Conservation (phyloP, 2,329 filamentous ascomycete species). For the Acarospora socialis region DNA sequence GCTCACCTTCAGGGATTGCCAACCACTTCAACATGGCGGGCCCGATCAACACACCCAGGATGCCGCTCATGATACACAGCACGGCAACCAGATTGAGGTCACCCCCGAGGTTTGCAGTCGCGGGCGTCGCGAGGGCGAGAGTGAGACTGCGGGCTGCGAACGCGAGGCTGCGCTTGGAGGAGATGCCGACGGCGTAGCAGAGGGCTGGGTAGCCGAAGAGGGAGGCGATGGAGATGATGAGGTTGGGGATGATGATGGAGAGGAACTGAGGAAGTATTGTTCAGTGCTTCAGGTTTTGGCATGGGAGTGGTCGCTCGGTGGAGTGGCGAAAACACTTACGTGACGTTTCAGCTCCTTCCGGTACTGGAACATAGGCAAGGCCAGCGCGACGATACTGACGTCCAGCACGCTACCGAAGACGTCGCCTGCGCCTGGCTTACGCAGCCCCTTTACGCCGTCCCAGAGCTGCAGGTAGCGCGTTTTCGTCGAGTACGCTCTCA, state of each 20-base stretch:
- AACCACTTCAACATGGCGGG: constrained; percentile 34
- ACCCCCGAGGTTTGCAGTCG: constrained; percentile 41
- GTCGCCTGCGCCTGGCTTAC: constrained; percentile 41
- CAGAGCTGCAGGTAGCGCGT: constrained; percentile 40
- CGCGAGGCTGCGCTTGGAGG: constrained; percentile 36
- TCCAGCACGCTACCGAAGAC: constrained; percentile 42
- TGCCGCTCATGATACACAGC: constrained; percentile 45
- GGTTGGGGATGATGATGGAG: constrained; percentile 40
- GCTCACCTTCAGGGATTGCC: constrained; percentile 39
- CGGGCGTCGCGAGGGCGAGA: constrained; percentile 44
- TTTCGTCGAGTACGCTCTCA: constrained; percentile 38
- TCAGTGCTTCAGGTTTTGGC: background rate
- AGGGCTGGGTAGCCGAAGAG: constrained; percentile 44
- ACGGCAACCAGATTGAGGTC: constrained; percentile 43
- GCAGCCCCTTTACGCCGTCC: constrained; percentile 21
- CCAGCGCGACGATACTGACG: constrained; percentile 44
- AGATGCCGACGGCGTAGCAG: constrained; percentile 42
- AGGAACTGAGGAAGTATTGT: constrained; percentile 23
- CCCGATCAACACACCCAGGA: constrained; percentile 44
- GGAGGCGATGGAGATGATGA: constrained; percentile 37
- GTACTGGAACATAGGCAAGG: constrained; percentile 48
- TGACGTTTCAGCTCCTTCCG: constrained; percentile 40
- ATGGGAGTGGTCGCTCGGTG: background rate
- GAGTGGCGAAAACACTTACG: constrained; percentile 7
- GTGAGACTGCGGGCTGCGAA: constrained; percentile 45